Percentiles rank a stretch among this genome's conserved stretches.
phyloP scores from a whole-genome alignment of 2,329 filamentous ascomycete species.

The Xylaria digitata region DNA sequence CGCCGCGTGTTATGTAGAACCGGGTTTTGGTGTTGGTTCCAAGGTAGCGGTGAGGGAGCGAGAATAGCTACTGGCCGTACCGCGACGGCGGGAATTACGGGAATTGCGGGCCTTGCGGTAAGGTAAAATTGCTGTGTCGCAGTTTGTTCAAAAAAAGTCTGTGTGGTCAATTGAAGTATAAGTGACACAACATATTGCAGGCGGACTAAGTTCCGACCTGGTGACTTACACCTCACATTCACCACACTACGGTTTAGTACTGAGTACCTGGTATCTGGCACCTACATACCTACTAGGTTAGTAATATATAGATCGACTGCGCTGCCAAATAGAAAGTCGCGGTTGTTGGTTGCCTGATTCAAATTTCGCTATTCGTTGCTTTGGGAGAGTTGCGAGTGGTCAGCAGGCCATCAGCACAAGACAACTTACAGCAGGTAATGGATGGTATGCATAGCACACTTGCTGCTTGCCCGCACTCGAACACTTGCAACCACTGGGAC shows the following conservation, averaged over 20 bases:
- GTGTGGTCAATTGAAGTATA: conserved; percentile 11
- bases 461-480: conserved; percentile 8
- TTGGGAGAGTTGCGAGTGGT: neutral
- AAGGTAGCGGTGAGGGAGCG: conserved; percentile 25
- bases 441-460: neutral
- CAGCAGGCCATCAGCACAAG: conserved; percentile 7
- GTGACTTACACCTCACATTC: conserved; percentile 16
- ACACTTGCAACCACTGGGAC: conserved; percentile 8
- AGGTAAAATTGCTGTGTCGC: conserved; percentile 19
- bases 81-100: conserved; percentile 19
- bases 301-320: too few species aligned
- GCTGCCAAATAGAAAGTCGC: neutral
- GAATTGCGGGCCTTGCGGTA: conserved; percentile 20
- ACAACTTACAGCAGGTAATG: conserved; percentile 7
- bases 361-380: conserved; percentile 9
- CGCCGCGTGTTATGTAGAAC: neutral
- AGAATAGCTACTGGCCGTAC: conserved; percentile 9
- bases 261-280: too few species aligned
- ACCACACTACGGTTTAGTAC: too few species aligned
- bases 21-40: conserved; percentile 13
- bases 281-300: too few species aligned
- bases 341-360: conserved; percentile 22
- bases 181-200: conserved; percentile 34
- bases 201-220: conserved; percentile 22
- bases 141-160: neutral